Evolutionary conservation across 2,329 filamentous ascomycete species (phyloP), one percentile per base, ranked within the genome.

Genomic region (Madurella mycetomatis): DNA sequence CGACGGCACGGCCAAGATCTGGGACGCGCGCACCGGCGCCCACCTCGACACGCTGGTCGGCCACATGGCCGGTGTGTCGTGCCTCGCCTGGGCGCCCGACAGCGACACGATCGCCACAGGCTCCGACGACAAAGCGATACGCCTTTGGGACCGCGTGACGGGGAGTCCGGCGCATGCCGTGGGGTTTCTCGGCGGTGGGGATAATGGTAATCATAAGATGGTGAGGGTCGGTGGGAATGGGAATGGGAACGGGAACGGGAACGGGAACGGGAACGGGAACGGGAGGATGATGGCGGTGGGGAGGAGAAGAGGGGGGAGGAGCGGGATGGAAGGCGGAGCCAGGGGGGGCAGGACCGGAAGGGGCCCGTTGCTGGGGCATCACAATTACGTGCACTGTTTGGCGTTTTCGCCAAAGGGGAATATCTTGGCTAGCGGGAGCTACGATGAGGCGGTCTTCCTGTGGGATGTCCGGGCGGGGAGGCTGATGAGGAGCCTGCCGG

Each of bases 351-450:
- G 64, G 16, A 66, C 65, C 4, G 76, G 77, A 30, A 74, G 76
- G 62, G 75, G 76, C 2, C 81, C 83, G 5, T 76, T 97, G 61
- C 78, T 88, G 19, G 92, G 94, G 2, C 94, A 99, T 66, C 91
- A 96, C 70, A 97, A 95, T 72, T 97, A 97, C 71, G 86, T 99
- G 32, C 96, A 95, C 72, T 90, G 87, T 48, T 77, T 99, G 34
- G 91, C 92, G 5, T 97, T 97, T 70, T 92, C 90, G n/a, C 94
- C 94, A 1, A 97, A 96, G 70, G 94, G 94, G 19, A 99, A 99
- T 67, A 96, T 97, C 67, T 81, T 99, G 34, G 94, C 92, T 15
- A 95, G 89, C 61, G 94, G 94, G 12, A 95, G 89, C 60, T 97
- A 96, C 72, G 94, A 99, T 63, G 94, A 99, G 75, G 94, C 94